Evolutionary conservation across 2,329 filamentous ascomycete genomes (phyloP).

Genomic region (Scedosporium boydii): DNA sequence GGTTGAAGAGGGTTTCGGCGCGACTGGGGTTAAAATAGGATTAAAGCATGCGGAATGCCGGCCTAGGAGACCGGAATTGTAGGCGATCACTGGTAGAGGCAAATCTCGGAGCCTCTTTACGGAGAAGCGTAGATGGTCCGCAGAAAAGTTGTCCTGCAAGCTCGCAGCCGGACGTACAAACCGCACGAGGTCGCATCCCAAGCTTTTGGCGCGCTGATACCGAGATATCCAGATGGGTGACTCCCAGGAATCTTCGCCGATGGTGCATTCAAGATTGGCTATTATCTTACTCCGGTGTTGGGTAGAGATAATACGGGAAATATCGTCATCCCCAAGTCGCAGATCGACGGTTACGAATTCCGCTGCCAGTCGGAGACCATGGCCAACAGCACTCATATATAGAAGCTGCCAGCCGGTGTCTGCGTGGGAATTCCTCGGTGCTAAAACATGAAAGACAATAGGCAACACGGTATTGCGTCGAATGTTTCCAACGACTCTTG

Average conservation of each 20-base stretch:
- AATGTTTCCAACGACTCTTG: conserved; percentile 48
- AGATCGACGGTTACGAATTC: conserved; percentile 57
- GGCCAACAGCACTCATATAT: conserved; percentile 48
- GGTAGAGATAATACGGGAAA: conserved; percentile 38
- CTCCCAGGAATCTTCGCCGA: conserved; percentile 39
- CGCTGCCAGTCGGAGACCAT: conserved; percentile 51
- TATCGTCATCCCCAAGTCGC: conserved; percentile 38
- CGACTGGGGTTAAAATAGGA: conserved; percentile 42
- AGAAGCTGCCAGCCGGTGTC: conserved; percentile 14
- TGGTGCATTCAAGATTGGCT: conserved; percentile 37
- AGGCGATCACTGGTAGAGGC: conserved; percentile 36
- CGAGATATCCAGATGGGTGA: conserved; percentile 43
- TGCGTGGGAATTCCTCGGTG: conserved; percentile 7
- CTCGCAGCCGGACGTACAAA: conserved; percentile 47
- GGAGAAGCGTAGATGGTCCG: conserved; percentile 43
- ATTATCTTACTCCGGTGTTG: conserved; percentile 53
- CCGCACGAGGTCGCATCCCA: conserved; percentile 54
- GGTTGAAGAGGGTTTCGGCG: conserved; percentile 6
- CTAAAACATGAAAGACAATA: conserved; percentile 42
- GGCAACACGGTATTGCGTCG: conserved; percentile 53
- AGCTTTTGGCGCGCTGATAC: conserved; percentile 46
- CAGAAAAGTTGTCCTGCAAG: conserved; percentile 54
- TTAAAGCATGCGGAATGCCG: conserved; percentile 60
- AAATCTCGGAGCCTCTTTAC: conserved; percentile 25
- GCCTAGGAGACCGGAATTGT: conserved; percentile 55